These are phyloP conservation scores for Neurospora sp. DNA, from an alignment of 495 filamentous ascomycete species.

Conservation along the genomic window DNA sequence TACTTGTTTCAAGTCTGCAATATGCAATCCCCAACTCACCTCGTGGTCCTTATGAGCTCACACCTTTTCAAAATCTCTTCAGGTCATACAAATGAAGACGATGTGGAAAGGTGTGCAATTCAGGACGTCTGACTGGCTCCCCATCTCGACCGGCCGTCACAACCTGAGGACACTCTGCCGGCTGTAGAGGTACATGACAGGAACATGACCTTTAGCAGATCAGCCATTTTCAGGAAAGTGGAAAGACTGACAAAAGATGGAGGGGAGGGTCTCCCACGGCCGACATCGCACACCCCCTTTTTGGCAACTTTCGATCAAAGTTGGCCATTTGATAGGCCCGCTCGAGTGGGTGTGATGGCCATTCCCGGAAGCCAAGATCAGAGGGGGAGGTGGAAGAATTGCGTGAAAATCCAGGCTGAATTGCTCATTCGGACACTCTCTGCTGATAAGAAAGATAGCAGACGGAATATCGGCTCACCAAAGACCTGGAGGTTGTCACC, in stretches of 20 bases:
- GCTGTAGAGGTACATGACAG: background rate
- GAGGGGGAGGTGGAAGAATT: background rate
- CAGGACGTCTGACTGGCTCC: background rate
- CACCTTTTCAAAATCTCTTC: background rate
- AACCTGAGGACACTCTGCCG: background rate
- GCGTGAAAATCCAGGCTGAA: background rate
- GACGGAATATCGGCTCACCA: background rate
- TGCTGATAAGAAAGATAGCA: background rate
- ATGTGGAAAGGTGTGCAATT: background rate
- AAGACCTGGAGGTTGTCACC: background rate
- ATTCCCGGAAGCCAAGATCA: background rate
- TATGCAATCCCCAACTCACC: background rate
- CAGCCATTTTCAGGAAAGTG: background rate
- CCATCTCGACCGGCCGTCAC: background rate
- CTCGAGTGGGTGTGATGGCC: background rate
- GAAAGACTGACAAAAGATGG: background rate
- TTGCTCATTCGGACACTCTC: background rate
- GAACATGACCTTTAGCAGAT: background rate
- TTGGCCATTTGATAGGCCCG: background rate
- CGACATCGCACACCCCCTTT: background rate
- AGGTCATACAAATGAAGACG: background rate
- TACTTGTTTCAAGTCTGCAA: background rate
- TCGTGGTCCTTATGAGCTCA: background rate
- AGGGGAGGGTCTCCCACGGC: background rate
- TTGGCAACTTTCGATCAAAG: background rate